Evolutionary conservation across 2,329 filamentous ascomycete species (phyloP), one percentile per base, ranked within the genome.

Genomic region (Xylariomycetidae sp.): DNA sequence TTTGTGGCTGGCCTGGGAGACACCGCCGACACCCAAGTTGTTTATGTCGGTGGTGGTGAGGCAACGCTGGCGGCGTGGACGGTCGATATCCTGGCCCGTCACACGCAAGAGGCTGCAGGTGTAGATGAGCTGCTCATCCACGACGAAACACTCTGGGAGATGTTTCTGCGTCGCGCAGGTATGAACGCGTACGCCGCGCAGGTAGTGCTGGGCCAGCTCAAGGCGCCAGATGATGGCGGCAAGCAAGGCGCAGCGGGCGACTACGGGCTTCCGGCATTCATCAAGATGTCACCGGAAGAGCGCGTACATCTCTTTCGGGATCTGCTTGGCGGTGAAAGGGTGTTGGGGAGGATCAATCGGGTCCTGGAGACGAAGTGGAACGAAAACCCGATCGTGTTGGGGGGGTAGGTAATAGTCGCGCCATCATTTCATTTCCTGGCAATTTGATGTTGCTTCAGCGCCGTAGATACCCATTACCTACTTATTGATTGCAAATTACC

Each of bases 131-230:
- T 54, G 19, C 51, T 76, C 19, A 47, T 73, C 6, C 57, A 73
- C 12, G 70, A 75, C 0, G 81, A 85, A 56, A 79, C 78, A 1
- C 54, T 63, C 20, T 84, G 78, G 78, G 84, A 88, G 53, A 28
- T 75, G 8, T 82, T 84, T 40, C 62, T 89, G 16, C 67, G 82
- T 10, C 64, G 67, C 16, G 68, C 71, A 1, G 84, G 84, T 0
- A 55, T 87, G 51, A 88, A 89, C 54, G 70, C 74, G 0, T 86
- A 76, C 52, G 82, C 82, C 3, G 83, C 84, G 3, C 82, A 87
- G 52, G 64, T 66, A 8, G 63, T 86, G 2, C 58, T 85, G 20
- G 61, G 59, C 1, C 53, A 55, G n/a, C 37, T 77, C 10, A 67
- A 66, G 43, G 47, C 46, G 6, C 58, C 57, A 6, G 48, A 50